Conservation (phyloP, 1,284 basidiomycete genomes). For the Cutaneotrichosporon sp. region DNA sequence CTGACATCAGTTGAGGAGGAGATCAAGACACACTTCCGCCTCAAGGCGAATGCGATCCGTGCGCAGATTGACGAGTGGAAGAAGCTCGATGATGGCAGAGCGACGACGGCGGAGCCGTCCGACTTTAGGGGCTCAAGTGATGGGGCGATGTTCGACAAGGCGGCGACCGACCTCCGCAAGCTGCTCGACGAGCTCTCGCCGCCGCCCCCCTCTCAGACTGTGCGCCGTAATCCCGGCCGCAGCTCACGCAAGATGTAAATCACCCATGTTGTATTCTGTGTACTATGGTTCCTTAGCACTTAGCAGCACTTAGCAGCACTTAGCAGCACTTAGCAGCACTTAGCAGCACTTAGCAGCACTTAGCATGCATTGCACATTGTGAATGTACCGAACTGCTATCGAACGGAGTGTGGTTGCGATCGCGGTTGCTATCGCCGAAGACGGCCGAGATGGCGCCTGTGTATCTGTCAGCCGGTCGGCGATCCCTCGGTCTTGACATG, state of each 20-base stretch:
- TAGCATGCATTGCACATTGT: slow-evolving; percentile 2
- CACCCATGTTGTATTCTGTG: slow-evolving; percentile 3
- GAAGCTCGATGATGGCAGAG: slow-evolving; percentile 27
- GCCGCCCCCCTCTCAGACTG: neutral
- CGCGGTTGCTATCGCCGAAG: neutral
- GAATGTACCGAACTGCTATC: neutral
- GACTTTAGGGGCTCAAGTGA: neutral
- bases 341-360: too few relatives aligned
- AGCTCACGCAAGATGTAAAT: neutral
- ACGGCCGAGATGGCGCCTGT: neutral
- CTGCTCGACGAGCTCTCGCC: slow-evolving; percentile 26
- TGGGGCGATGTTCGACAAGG: slow-evolving; percentile 18
- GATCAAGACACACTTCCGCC: slow-evolving; percentile 80
- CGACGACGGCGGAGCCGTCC: slow-evolving; percentile 4
- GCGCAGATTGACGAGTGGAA: slow-evolving; percentile 67
- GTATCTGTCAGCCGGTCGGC: too few relatives aligned
- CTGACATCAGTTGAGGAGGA: slow-evolving; percentile 69
- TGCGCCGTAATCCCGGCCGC: neutral
- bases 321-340: too few relatives aligned
- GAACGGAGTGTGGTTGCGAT: neutral
- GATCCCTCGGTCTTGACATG: too few relatives aligned
- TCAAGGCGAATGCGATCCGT: slow-evolving; percentile 67
- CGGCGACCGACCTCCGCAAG: slow-evolving; percentile 17
- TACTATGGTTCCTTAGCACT: neutral
- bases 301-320: too few relatives aligned